Evolutionary conservation across 148 eudicot species (phyloP), one percentile per base, ranked within the genome.

Genomic region (Arctostaphylos glauca): DNA sequence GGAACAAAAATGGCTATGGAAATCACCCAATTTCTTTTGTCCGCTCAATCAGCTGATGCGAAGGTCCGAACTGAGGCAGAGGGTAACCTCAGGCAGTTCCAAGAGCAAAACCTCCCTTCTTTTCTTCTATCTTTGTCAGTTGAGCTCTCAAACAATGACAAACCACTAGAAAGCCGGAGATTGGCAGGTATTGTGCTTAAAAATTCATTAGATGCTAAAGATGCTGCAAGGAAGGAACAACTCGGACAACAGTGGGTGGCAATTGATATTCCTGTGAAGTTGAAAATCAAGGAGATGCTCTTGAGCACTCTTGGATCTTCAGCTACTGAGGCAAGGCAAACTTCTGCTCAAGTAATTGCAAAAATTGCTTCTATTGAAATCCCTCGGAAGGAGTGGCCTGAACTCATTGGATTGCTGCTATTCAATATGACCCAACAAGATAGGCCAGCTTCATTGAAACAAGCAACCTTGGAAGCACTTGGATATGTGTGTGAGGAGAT

Each of bases 401-500:
- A 90, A 58, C 84, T 92, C 71, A 86, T 92, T 84, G 89, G 88
- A 1, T 86, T 87, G 2, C 78, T 92, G 89, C 93, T 92, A 44
- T 48, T 52, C 77, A 89, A 90, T 86, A 90, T 92, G 92, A 89
- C 91, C 60, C 89, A 82, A 71, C 82, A 85, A 58, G 90, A 92
- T 84, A 83, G 85, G 64, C 87, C 92, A 2, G 87, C 89, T 58
- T 80, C 86, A n/a, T 76, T 92, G 52, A 92, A 92, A 58, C 93
- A 90, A 78, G 88, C 94, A n/a, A 92, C 94, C 4, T 83, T 92
- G 83, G 94, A 92, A 82, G 88, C 93, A 0, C 89, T 92, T 49
- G 94, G 94, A 15, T 92, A 88, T 83, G 90, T 90, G 12, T 92
- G 94, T 53, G 94, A 92, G 89, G 94, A 92, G 90, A 84, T 89